phyloP scores from a whole-genome alignment of 2,329 filamentous ascomycete genomes.

The Coniella vitis region DNA sequence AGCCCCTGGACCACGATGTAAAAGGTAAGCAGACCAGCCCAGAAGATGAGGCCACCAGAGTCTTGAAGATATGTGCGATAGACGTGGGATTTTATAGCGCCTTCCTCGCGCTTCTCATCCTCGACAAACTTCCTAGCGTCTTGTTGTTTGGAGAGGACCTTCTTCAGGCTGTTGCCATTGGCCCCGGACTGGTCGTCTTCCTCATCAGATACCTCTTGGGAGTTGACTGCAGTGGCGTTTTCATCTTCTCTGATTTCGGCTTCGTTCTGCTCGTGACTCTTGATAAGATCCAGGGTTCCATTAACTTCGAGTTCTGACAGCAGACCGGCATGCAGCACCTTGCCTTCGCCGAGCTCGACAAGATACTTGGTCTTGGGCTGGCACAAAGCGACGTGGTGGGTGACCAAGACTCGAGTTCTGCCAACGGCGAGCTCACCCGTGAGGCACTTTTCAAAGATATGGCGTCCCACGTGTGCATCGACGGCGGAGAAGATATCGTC shows the following conservation, averaged over 20 bases:
- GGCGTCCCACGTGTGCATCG: constrained; percentile 73
- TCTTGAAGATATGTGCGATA: constrained; percentile 61
- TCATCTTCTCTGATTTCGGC: constrained; percentile 44
- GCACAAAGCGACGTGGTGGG: constrained; percentile 69
- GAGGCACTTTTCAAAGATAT: constrained; percentile 71
- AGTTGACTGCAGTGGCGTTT: constrained; percentile 46
- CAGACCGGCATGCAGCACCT: constrained; percentile 55
- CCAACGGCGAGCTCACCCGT: constrained; percentile 62
- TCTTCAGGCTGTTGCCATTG: constrained; percentile 37
- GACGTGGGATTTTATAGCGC: constrained; percentile 60
- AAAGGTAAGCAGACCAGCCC: constrained; percentile 45
- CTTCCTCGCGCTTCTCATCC: constrained; percentile 66
- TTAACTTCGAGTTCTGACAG: constrained; percentile 57
- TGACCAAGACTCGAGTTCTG: constrained; percentile 71
- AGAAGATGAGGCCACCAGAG: constrained; percentile 57
- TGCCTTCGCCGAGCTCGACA: constrained; percentile 65
- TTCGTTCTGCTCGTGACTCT: constrained; percentile 44
- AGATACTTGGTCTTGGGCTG: constrained; percentile 66
- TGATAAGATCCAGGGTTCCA: constrained; percentile 50
- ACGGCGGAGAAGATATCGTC: constrained; percentile 83
- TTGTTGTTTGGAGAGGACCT: constrained; percentile 40
- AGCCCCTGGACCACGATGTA: constrained; percentile 51
- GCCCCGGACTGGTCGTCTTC: constrained; percentile 32
- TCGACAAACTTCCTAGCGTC: constrained; percentile 64
- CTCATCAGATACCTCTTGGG: constrained; percentile 41